Evolutionary conservation across 306 rosid species (phyloP).

Genomic region (Cicer judaicum): DNA sequence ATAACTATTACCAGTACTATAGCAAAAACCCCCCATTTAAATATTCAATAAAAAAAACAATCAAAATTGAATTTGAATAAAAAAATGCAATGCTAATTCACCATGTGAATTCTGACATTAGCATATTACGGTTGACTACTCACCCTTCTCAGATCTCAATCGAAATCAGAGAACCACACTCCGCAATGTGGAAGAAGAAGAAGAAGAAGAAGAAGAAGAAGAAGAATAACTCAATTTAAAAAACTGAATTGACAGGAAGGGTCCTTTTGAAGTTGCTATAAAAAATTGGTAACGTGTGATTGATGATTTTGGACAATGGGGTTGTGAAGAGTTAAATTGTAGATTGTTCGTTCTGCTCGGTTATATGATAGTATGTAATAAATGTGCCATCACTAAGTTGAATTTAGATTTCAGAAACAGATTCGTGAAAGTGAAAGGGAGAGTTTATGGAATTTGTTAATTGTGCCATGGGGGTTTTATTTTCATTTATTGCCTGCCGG

Average conservation of each 20-base stretch:
- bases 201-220: not conserved
- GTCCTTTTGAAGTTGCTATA: not conserved
- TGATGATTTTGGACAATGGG: not conserved
- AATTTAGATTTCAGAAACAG: too few species aligned
- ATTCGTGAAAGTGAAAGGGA: too few species aligned
- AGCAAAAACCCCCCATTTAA: not conserved
- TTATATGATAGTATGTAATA: too few species aligned
- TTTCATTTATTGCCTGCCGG: too few species aligned
- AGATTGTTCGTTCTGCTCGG: too few species aligned
- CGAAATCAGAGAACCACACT: not conserved
- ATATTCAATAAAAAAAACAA: not conserved
- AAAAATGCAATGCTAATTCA: not conserved
- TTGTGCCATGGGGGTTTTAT: too few species aligned
- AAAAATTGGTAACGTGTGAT: not conserved
- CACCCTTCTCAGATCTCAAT: not conserved
- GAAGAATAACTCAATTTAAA: too few species aligned
- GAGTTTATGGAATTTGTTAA: too few species aligned
- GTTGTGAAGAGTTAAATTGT: too few species aligned
- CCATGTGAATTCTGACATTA: not conserved
- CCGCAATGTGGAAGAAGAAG: not conserved
- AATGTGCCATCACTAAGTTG: too few species aligned
- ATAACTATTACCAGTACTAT: not conserved
- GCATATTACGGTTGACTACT: not conserved
- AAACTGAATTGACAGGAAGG: not conserved
- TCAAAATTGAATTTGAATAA: not conserved